Percentiles rank a stretch among this genome's conserved stretches.
phyloP scores from a whole-genome alignment of 768 basidiomycete species.

The Serendipita sp. region DNA sequence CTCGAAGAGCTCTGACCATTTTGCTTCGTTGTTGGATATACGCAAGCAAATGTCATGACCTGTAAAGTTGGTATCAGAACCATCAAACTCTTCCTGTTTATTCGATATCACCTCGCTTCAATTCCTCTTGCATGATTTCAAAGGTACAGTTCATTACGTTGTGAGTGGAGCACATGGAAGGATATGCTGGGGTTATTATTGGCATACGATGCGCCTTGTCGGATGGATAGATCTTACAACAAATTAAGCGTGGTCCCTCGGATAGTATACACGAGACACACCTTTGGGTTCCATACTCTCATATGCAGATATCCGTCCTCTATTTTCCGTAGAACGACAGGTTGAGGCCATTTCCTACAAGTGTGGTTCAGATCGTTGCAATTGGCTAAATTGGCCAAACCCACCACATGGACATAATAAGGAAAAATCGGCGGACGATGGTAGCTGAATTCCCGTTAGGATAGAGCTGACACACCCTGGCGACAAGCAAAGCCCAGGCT shows the following conservation, averaged over 20 bases:
- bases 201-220: constrained; percentile 97
- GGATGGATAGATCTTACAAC: constrained; percentile 60
- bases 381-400: constrained; percentile 16
- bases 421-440: constrained; percentile 94
- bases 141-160: constrained; percentile 94
- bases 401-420: constrained; percentile 94
- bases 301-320: constrained; percentile 88
- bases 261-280: constrained; percentile 18
- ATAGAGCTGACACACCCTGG: constrained; percentile 96
- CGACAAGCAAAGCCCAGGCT: constrained; percentile 98
- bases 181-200: constrained; percentile 97
- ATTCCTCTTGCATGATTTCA: constrained; percentile 90
- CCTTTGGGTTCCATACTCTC: constrained; percentile 96
- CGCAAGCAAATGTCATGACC: constrained; percentile 88
- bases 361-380: constrained; percentile 2
- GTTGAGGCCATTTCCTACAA: constrained; percentile 93
- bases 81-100: neutral
- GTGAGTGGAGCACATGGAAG: constrained; percentile 97
- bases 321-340: constrained; percentile 91
- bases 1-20: constrained; percentile 86
- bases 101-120: constrained; percentile 55
- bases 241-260: constrained; percentile 7
- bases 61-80: constrained; percentile 20
- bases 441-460: constrained; percentile 88
- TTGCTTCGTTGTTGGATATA: constrained; percentile 66